Conservation (phyloP, 768 basidiomycete genomes). For the Russula brevipes region DNA sequence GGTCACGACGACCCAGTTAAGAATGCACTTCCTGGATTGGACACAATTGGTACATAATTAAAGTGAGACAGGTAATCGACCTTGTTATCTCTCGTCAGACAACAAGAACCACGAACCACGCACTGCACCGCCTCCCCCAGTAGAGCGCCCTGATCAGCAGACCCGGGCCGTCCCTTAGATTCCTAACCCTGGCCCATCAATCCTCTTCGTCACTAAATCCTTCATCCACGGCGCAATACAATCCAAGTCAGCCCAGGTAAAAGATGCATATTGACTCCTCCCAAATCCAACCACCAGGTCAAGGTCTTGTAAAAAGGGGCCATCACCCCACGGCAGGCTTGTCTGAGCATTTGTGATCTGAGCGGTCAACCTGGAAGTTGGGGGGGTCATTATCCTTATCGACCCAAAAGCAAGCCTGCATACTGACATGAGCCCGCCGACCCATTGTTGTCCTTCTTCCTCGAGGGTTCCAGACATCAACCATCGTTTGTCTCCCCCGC, state of each 20-base stretch:
- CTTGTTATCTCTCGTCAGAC: background rate
- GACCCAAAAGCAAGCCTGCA: background rate
- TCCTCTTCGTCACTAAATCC: slow-evolving; percentile 54
- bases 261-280: slow-evolving; percentile 60
- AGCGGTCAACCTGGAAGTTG: slow-evolving; percentile 48
- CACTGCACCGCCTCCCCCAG: background rate
- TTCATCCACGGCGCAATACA: slow-evolving; percentile 79
- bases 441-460: slow-evolving; percentile 64
- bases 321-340: slow-evolving; percentile 35
- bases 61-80: slow-evolving; percentile 6
- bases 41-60: slow-evolving; percentile 13
- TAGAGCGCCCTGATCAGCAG: background rate
- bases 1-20: background rate
- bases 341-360: slow-evolving; percentile 50
- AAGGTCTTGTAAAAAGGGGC: slow-evolving; percentile 41
- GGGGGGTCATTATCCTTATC: background rate
- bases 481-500: slow-evolving; percentile 66
- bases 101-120: background rate
- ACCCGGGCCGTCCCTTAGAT: slow-evolving; percentile 32
- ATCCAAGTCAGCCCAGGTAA: slow-evolving; percentile 63
- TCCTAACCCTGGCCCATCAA: slow-evolving; percentile 71
- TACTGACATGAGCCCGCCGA: slow-evolving; percentile 62
- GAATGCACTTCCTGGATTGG: background rate
- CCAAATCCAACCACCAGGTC: slow-evolving; percentile 46
- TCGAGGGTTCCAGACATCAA: slow-evolving; percentile 44